Conservation (phyloP, 2,329 filamentous ascomycete genomes). For the Apiospora saccharicola region DNA sequence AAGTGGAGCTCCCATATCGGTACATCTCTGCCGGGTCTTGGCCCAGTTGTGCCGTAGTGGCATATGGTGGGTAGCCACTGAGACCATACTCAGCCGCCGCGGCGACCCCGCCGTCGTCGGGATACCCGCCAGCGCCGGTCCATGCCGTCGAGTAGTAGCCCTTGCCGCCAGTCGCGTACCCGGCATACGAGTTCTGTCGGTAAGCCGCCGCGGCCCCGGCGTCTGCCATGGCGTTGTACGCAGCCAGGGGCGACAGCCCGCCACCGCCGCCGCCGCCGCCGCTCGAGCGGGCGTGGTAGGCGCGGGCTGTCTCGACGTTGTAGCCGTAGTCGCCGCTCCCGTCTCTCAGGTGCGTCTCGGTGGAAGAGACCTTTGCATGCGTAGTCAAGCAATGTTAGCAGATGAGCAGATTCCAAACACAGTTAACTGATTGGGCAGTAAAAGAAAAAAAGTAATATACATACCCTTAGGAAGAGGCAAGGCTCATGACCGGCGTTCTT, state of each 20-base stretch:
- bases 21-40: conserved; percentile 45
- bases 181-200: conserved; percentile 43
- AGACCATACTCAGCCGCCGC: conserved; percentile 45
- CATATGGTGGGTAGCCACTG: conserved; percentile 43
- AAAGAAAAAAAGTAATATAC: conserved; percentile 28
- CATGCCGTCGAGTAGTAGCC: conserved; percentile 44
- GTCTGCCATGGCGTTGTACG: conserved; percentile 41
- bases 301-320: conserved; percentile 45
- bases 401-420: too few relatives aligned
- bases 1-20: conserved; percentile 36
- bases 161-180: conserved; percentile 35
- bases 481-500: conserved; percentile 72
- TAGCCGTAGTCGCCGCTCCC: conserved; percentile 45
- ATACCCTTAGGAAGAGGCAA: conserved; percentile 85
- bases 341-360: conserved; percentile 45
- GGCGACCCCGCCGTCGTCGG: conserved; percentile 39
- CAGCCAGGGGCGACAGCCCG: conserved; percentile 38
- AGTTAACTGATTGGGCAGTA: background rate
- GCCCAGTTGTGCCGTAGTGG: conserved; percentile 39
- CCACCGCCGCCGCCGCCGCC: conserved; percentile 24
- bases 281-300: conserved; percentile 40
- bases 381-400: background rate
- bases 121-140: conserved; percentile 42
- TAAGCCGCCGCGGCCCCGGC: conserved; percentile 45
- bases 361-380: conserved; percentile 45